Conservation (phyloP, 805 yeast species). For the Saccharomycopsis guyanensis region DNA sequence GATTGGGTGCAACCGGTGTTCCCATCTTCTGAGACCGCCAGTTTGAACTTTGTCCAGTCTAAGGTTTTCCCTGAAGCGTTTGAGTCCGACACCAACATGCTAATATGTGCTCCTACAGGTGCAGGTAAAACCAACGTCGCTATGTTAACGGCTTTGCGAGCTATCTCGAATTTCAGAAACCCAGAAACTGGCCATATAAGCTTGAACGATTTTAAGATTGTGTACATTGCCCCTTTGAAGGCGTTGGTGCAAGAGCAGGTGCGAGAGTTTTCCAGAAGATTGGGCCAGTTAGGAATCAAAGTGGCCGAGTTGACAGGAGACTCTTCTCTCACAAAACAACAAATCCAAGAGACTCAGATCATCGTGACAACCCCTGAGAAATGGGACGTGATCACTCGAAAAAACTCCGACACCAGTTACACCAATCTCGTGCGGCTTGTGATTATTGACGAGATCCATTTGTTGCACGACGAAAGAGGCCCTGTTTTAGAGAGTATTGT, state of each 20-base stretch:
- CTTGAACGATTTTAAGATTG: slow-evolving; percentile 58
- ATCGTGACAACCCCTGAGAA: slow-evolving; percentile 94
- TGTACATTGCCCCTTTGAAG: slow-evolving; percentile 87
- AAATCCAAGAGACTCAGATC: slow-evolving; percentile 70
- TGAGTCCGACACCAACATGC: slow-evolving; percentile 55
- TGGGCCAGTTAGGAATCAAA: slow-evolving; percentile 52
- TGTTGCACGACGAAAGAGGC: slow-evolving; percentile 90
- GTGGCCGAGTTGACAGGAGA: slow-evolving; percentile 93
- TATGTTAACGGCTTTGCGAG: slow-evolving; percentile 64
- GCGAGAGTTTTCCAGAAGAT: slow-evolving; percentile 68
- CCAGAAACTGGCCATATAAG: slow-evolving; percentile 41
- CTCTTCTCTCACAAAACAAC: slow-evolving; percentile 63
- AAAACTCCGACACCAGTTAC: slow-evolving; percentile 58
- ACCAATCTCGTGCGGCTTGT: slow-evolving; percentile 58
- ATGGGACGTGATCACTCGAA: slow-evolving; percentile 94
- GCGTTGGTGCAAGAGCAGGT: slow-evolving; percentile 96
- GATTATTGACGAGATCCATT: slow-evolving; percentile 87
- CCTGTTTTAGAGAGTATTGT: slow-evolving; percentile 89
- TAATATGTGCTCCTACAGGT: slow-evolving; percentile 97
- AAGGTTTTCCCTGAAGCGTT: slow-evolving; percentile 77
- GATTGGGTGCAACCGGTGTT: slow-evolving; percentile 77
- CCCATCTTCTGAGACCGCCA: slow-evolving; percentile 53
- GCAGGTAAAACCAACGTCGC: slow-evolving; percentile 99
- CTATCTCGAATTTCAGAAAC: slow-evolving; percentile 47
- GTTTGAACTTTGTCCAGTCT: slow-evolving; percentile 79